Conservation (phyloP, 371 early-diverging fungal genomes). For the Lichtheimia corymbifera region DNA sequence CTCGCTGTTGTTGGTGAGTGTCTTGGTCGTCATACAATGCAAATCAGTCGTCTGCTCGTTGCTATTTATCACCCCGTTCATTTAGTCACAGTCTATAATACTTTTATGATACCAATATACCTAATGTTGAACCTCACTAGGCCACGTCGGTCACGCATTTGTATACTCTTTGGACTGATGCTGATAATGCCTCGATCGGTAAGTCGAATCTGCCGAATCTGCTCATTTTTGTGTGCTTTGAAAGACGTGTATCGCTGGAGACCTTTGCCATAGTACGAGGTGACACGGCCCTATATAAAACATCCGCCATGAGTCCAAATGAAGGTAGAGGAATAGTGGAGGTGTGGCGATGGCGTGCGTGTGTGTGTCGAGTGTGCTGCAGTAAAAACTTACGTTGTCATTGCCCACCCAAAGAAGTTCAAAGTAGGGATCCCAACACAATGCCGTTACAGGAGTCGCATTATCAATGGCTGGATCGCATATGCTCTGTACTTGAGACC, state of each 20-base stretch:
- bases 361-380: not conserved
- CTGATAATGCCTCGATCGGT: conserved; percentile 70
- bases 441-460: conserved; percentile 53
- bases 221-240: conserved; percentile 63
- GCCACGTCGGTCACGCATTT: conserved; percentile 71
- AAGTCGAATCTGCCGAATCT: conserved; percentile 67
- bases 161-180: conserved; percentile 65
- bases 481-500: conserved; percentile 49
- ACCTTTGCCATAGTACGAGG: conserved; percentile 59
- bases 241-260: conserved; percentile 71
- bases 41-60: conserved; percentile 60
- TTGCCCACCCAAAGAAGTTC: conserved; percentile 81
- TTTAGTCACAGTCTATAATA: not conserved
- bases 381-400: conserved; percentile 59
- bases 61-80: conserved; percentile 21
- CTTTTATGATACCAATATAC: conserved; percentile 27
- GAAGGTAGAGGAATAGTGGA: conserved; percentile 38
- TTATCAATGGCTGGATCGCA: conserved; percentile 46
- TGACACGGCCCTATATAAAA: conserved; percentile 55
- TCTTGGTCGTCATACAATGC: conserved; percentile 68
- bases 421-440: conserved; percentile 77
- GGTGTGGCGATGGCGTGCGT: conserved; percentile 19
- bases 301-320: conserved; percentile 42
- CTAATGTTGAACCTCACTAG: conserved; percentile 70
- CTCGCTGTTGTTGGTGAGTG: conserved; percentile 62